phyloP scores from a whole-genome alignment of 2,329 filamentous ascomycete species.

The Sporothrix euskadiensis region DNA sequence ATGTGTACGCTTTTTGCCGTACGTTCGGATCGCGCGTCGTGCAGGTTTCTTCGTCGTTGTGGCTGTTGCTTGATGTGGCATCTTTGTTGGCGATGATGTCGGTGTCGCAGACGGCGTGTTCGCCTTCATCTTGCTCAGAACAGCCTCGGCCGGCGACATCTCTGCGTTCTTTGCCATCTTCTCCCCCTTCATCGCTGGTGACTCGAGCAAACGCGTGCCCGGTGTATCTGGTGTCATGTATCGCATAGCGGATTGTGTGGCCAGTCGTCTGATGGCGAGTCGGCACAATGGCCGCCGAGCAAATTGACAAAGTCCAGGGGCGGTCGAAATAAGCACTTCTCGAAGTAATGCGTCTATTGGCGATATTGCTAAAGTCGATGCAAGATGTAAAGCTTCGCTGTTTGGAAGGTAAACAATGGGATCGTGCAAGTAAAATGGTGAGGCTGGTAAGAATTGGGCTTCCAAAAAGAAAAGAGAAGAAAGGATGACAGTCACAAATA shows the following conservation, averaged over 20 bases:
- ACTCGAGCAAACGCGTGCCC: constrained; percentile 27
- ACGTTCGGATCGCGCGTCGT: constrained; percentile 30
- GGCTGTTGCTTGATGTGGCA: background rate
- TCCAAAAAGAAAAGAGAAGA: background rate
- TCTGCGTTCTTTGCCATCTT: constrained; percentile 11
- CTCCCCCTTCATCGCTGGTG: constrained; percentile 26
- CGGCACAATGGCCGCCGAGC: background rate
- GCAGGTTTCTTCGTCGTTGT: background rate
- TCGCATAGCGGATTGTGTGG: constrained; percentile 23
- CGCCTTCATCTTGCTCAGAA: background rate
- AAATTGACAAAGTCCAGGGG: background rate
- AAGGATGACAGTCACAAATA: background rate
- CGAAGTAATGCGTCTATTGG: background rate
- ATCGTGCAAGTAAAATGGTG: background rate
- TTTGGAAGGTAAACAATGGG: background rate
- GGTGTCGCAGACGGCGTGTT: constrained; percentile 22
- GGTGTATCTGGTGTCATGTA: constrained; percentile 30
- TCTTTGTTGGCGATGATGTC: background rate
- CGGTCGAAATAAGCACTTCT: background rate
- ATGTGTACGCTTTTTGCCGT: constrained; percentile 31
- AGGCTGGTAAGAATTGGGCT: background rate
- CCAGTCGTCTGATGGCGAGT: background rate
- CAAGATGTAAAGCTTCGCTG: background rate
- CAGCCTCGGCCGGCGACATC: background rate
- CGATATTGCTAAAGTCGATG: background rate